Percentiles rank a stretch among this genome's conserved stretches.
phyloP scores from a whole-genome alignment of 495 filamentous ascomycete genomes.

The Talaromyces adpressus region DNA sequence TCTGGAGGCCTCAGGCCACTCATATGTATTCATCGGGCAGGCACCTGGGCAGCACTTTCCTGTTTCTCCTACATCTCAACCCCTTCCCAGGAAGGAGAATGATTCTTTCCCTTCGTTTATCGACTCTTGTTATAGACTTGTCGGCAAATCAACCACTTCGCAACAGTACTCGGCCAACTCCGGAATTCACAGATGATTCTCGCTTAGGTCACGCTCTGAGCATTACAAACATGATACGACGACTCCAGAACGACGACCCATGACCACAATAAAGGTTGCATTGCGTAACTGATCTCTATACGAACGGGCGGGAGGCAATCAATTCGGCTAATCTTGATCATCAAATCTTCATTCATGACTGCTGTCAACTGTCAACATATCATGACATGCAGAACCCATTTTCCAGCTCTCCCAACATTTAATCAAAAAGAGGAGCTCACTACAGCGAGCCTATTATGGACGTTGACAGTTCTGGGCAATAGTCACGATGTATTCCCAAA shows the following conservation, averaged over 20 bases:
- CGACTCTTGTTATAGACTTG: neutral
- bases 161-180: neutral
- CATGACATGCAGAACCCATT: neutral
- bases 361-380: too few species aligned
- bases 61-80: neutral
- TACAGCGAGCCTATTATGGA: neutral
- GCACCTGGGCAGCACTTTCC: neutral
- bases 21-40: neutral
- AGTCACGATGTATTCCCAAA: neutral
- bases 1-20: neutral
- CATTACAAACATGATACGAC: neutral
- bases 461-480: neutral
- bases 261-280: neutral
- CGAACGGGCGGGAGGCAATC: neutral
- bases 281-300: neutral
- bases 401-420: neutral
- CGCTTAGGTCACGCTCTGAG: neutral
- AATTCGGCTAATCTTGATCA: neutral
- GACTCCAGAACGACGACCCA: neutral
- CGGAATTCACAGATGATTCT: neutral
- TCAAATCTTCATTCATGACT: neutral
- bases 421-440: neutral
- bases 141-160: neutral
- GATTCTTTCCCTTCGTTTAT: neutral
- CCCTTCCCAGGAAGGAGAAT: neutral